Base-by-base conservation (phyloP, 148 eudicot species). In the Nepenthes mirabilis region DNA sequence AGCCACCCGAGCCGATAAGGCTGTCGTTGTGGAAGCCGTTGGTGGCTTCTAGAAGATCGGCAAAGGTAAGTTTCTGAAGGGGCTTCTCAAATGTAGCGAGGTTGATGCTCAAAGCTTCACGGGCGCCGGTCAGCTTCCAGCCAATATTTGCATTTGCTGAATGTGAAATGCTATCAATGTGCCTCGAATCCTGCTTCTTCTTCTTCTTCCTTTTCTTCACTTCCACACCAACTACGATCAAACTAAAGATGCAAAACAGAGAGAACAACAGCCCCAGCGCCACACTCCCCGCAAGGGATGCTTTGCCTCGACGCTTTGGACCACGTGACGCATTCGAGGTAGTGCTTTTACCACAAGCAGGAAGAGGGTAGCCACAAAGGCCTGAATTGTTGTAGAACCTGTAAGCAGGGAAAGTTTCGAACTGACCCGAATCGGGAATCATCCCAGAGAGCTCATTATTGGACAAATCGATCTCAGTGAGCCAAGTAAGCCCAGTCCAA, bases 11-110 rank as follows among this genome's bases (percentile, higher is more conserved):
- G 1, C 97, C 97, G 1, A 90, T 74, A 8, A 86, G 71, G 47
- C 73, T 77, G 14, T 84, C 84, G 12, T 80, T 74, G 60, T 84
- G 88, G 69, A 90, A 90, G 32, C 88, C 91, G n/a, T 87, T 84
- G 2, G 97, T 90, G 72, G 97, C 95, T 66, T 90, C 83, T 0
- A 90, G 79, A 59, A 90, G 97, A 65, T 90, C 95, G 1, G 87
- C 91, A 53, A 90, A 87, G 1, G 95, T 90, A 23, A 90, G 85
- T 77, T 82, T 90, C 48, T 78, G 63, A 8, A 90, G 82, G 9
- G 95, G 91, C 70, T 80, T 84, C 40, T 86, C 91, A 2, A 90
- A 90, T 2, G 95, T 69, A 11, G 97, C 79, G 0, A 90, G 84
- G 61, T 76, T 90, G 52, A 90, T 90, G 76, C 91, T 84, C 56